Evolutionary conservation across 2,329 filamentous ascomycete genomes (phyloP).

Genomic region (Tolypocladium tundrense): DNA sequence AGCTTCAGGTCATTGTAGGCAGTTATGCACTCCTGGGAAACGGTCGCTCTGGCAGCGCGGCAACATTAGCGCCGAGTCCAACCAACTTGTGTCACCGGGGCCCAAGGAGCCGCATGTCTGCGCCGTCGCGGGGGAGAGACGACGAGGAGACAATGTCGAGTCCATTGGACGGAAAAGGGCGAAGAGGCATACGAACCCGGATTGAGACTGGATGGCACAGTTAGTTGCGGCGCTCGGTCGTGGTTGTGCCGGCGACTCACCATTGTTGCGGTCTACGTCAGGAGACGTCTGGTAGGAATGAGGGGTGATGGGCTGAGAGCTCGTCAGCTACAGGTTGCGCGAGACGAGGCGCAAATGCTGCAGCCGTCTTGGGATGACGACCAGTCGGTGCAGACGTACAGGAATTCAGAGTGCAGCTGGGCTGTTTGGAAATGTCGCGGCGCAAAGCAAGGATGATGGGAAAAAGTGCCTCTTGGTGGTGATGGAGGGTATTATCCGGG

Average conservation of each 20-base stretch:
- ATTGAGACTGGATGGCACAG: conserved; percentile 48
- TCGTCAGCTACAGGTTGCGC: conserved; percentile 12
- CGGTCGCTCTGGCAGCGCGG: conserved; percentile 48
- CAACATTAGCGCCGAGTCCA: conserved; percentile 14
- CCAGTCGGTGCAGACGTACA: neutral
- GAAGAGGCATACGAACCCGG: conserved; percentile 44
- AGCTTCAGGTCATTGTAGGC: conserved; percentile 78
- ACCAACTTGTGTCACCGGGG: conserved; percentile 4
- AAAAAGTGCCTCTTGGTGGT: conserved; percentile 5
- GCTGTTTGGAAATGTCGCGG: neutral
- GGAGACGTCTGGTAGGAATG: conserved; percentile 15
- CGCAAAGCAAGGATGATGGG: neutral
- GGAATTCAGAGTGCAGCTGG: neutral
- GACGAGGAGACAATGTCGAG: conserved; percentile 1
- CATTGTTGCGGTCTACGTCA: conserved; percentile 27
- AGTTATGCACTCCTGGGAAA: conserved; percentile 60
- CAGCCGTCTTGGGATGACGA: neutral
- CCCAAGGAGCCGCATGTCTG: conserved; percentile 9
- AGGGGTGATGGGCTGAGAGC: conserved; percentile 8
- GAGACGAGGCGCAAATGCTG: neutral
- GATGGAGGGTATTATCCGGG: conserved; percentile 1
- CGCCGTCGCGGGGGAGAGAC: conserved; percentile 7
- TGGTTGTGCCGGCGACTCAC: conserved; percentile 20
- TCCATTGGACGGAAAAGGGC: neutral
- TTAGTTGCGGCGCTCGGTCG: neutral